These are phyloP conservation scores for Excoecaria cochinchinensis DNA, from an alignment of 345 rosid species.

Conservation along the genomic window DNA sequence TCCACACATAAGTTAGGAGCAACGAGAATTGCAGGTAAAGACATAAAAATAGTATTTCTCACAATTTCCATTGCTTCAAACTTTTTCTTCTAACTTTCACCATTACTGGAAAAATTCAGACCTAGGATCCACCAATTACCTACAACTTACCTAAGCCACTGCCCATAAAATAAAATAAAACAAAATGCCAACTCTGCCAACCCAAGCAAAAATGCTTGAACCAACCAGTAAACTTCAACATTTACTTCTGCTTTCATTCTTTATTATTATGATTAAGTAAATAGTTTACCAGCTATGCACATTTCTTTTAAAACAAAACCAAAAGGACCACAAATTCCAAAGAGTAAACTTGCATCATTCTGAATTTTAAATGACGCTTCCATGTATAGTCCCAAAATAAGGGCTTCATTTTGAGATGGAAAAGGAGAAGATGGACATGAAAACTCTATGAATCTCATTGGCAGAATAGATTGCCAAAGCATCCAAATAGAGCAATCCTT, in stretches of 20 bases:
- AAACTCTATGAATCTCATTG: not conserved
- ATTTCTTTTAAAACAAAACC: not conserved
- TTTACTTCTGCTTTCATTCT: not conserved
- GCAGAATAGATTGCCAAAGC: not conserved
- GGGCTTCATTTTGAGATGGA: not conserved
- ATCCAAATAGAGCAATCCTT: not conserved
- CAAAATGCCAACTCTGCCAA: not conserved
- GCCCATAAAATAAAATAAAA: not conserved
- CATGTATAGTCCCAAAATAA: not conserved
- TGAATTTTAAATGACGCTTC: not conserved
- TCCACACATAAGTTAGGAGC: not conserved
- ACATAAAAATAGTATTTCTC: not conserved
- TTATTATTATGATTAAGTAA: too few species aligned
- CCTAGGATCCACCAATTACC: slow-evolving; percentile 1
- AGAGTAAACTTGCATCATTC: not conserved
- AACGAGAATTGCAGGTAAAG: not conserved
- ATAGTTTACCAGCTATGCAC: too few species aligned
- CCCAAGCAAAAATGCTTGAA: not conserved
- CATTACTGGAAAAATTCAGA: not conserved
- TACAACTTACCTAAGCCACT: not conserved
- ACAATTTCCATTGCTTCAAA: not conserved
- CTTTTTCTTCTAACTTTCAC: not conserved
- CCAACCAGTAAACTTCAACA: not conserved
- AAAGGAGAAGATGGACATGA: not conserved
- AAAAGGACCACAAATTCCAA: not conserved